These are phyloP conservation scores for Solanum rostratum DNA, from an alignment of 257 asterid genomes.

Conservation along the genomic window DNA sequence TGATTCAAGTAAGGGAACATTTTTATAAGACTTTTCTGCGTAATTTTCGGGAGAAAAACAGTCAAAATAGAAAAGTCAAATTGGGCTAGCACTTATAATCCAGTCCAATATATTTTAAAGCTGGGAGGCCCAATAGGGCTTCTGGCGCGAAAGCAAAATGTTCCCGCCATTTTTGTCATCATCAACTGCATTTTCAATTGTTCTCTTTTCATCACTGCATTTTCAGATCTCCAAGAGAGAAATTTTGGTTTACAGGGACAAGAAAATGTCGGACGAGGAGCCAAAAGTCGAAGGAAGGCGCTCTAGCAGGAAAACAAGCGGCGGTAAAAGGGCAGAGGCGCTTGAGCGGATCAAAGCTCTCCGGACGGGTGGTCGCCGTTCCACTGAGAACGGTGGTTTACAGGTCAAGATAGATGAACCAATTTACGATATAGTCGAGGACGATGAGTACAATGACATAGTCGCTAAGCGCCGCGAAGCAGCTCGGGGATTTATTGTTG, in stretches of 20 bases:
- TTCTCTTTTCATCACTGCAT: neutral
- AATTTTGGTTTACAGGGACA: neutral
- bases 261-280: constrained; percentile 60
- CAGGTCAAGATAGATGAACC: constrained; percentile 71
- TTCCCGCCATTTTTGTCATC: constrained; percentile 11
- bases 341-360: constrained; percentile 68
- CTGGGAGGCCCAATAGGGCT: neutral
- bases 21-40: too few relatives aligned
- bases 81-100: neutral
- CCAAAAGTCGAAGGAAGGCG: constrained; percentile 41
- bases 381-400: constrained; percentile 33
- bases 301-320: constrained; percentile 42
- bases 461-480: constrained; percentile 87
- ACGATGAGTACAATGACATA: constrained; percentile 64
- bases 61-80: too few relatives aligned
- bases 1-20: too few relatives aligned
- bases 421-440: constrained; percentile 77
- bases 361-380: constrained; percentile 56
- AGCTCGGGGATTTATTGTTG: constrained; percentile 60
- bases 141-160: constrained; percentile 15
- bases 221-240: neutral
- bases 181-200: neutral
- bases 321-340: constrained; percentile 30
- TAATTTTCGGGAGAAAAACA: neutral
- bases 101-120: neutral